Percentiles rank a stretch among this genome's conserved stretches.
These are phyloP conservation scores for Forsythia suspensa DNA, from an alignment of 257 asterid genomes.

Conservation along the genomic window DNA sequence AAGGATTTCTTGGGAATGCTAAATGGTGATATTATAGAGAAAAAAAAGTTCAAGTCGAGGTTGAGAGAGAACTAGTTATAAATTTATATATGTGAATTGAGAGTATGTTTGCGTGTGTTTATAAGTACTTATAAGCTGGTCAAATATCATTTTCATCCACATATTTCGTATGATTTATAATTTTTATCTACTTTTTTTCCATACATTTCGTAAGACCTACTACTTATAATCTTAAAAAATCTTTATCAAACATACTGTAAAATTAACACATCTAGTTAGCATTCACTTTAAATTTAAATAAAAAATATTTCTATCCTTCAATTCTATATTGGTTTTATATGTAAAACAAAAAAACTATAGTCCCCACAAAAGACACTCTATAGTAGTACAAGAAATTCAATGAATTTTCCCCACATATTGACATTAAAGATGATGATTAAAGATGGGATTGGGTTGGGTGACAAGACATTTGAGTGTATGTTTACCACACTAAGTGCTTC, in stretches of 20 bases:
- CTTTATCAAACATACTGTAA: too few relatives aligned
- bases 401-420: neutral
- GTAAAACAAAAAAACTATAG: neutral
- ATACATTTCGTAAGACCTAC: too few relatives aligned
- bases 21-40: neutral
- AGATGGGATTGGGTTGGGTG: neutral
- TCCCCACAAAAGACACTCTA: neutral
- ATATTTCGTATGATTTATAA: too few relatives aligned
- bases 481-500: constrained; percentile 16
- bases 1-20: neutral
- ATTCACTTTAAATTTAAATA: too few relatives aligned
- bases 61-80: neutral
- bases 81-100: neutral
- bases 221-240: too few relatives aligned
- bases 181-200: too few relatives aligned
- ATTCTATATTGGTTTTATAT: too few relatives aligned
- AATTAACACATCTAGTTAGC: too few relatives aligned
- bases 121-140: too few relatives aligned
- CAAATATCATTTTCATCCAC: too few relatives aligned
- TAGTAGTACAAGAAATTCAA: neutral
- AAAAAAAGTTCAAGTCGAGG: neutral
- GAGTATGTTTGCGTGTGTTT: too few relatives aligned
- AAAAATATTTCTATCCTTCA: too few relatives aligned
- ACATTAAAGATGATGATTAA: neutral
- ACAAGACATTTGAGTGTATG: constrained; percentile 9